Evolutionary conservation across 1,284 basidiomycete species (phyloP), one percentile per base, ranked within the genome.

Genomic region (Amylostereum chailletii): DNA sequence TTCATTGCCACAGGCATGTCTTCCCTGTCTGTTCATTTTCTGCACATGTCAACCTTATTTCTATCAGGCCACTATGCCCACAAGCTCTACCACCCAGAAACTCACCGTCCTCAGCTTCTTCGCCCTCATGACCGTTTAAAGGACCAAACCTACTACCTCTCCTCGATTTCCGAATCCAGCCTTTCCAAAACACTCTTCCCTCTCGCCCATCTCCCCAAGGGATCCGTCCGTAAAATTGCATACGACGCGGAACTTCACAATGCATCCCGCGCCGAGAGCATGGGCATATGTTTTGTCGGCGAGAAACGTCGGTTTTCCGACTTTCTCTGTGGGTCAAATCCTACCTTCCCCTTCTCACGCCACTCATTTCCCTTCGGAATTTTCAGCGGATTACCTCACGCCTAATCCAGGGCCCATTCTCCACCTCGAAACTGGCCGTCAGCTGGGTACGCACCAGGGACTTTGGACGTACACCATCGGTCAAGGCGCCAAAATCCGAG

Each of bases 281-380:
- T 97, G 86, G 95, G 95, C 0, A 77, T 98, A n/a, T 98, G 95
- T 62, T 98, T 98, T 57, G 85, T 98, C 5, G 95, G 94, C 9
- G 79, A 94, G 65, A 80, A 84, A 58, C 73, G 76, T 11, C 76
- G 71, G 47, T 95, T 95, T 60, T 74, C 75, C 41, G 69, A 79
- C 10, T 95, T 94, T 61, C 65, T 95, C 44, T 77, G 92, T 91
- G 52, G 49, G 68, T 59, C 42, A 45, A 43, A 1, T 30, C 27
- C 30, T 36, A 9, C 47, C 51, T 29, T 47, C 39, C 38, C 47
- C 29, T 33, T 43, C 11, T 8, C 40, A 53, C 26, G 50, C 42
- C 41, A 48, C 7, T 42, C 32, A 39, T 32, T 34, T 19, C 19
- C 19, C 27, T 27, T 40, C 19, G 39, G 32, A 27, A n/a, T 31